A percentile compares a stretch with the other conserved stretches of the same genome.
phyloP scores from a whole-genome alignment of 2,329 filamentous ascomycete species.

The Pleoardoris graminearum region DNA sequence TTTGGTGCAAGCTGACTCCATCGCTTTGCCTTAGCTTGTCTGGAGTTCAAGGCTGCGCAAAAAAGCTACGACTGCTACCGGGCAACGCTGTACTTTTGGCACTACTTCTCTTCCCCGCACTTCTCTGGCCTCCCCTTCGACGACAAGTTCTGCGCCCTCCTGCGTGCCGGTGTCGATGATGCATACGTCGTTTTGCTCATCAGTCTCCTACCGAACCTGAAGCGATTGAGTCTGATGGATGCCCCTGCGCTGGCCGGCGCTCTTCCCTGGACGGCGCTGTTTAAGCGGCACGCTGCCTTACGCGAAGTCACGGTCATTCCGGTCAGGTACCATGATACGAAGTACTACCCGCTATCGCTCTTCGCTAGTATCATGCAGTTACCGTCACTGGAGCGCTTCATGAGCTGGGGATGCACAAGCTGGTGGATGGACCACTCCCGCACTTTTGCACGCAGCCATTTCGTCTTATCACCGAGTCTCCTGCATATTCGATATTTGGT shows the following conservation, averaged over 20 bases:
- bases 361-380: not conserved
- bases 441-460: not conserved
- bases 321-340: not conserved
- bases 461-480: not conserved
- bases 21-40: not conserved
- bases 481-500: not conserved
- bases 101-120: not conserved
- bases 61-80: not conserved
- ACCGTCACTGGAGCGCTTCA: not conserved
- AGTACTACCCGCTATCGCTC: not conserved
- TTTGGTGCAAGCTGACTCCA: not conserved
- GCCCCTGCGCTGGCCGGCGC: not conserved
- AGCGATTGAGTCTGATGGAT: not conserved
- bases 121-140: not conserved
- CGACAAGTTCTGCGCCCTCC: slow-evolving; percentile 9
- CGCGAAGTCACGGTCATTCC: not conserved
- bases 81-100: not conserved
- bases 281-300: not conserved
- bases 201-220: slow-evolving; percentile 4
- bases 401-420: not conserved
- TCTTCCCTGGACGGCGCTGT: not conserved
- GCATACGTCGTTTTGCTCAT: slow-evolving; percentile 8
- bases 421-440: not conserved
- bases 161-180: slow-evolving; percentile 8
- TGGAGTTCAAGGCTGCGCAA: not conserved